A percentile compares a stretch with the other conserved stretches of the same genome.
These are phyloP conservation scores for Sphenostylis stenocarpa DNA, from an alignment of 306 rosid genomes.

Conservation along the genomic window DNA sequence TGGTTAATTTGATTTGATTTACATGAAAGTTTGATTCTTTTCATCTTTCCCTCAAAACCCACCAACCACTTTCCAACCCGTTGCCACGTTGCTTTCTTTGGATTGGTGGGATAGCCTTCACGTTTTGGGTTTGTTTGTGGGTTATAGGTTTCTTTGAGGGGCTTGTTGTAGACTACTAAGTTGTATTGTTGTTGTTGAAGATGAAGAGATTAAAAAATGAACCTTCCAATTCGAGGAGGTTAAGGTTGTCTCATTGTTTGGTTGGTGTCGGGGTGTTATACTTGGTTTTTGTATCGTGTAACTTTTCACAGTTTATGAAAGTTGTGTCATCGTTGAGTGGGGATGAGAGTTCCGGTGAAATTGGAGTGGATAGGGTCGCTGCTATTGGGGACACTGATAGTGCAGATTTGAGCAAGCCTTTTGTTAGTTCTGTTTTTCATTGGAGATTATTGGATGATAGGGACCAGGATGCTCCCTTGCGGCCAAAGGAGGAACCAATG, in stretches of 20 bases:
- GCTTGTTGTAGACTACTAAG: slow-evolving; percentile 41
- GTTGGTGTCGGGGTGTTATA: slow-evolving; percentile 67
- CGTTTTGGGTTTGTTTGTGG: slow-evolving; percentile 21
- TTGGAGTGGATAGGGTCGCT: slow-evolving; percentile 40
- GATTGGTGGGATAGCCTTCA: slow-evolving; percentile 19
- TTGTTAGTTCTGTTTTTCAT: slow-evolving; percentile 64
- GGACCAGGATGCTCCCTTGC: slow-evolving; percentile 59
- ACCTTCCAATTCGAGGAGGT: slow-evolving; percentile 65
- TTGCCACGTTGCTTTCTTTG: slow-evolving; percentile 18
- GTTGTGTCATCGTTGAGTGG: slow-evolving; percentile 69
- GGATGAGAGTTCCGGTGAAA: slow-evolving; percentile 53
- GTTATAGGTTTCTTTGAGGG: slow-evolving; percentile 34
- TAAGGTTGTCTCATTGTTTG: slow-evolving; percentile 72
- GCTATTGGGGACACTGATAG: slow-evolving; percentile 42
- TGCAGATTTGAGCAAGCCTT: slow-evolving; percentile 61
- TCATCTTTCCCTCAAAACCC: slow-evolving; percentile 2
- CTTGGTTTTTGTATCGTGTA: slow-evolving; percentile 71
- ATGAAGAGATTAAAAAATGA: slow-evolving; percentile 82
- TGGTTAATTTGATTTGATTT: slow-evolving; percentile 39
- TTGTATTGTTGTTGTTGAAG: slow-evolving; percentile 24
- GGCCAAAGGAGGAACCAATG: slow-evolving; percentile 68
- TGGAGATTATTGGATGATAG: slow-evolving; percentile 70
- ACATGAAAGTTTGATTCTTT: slow-evolving; percentile 7
- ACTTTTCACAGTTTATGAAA: slow-evolving; percentile 72
- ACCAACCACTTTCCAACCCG: neutral